Base-by-base conservation (phyloP, 495 filamentous ascomycete genomes). In the Darksidea phi region DNA sequence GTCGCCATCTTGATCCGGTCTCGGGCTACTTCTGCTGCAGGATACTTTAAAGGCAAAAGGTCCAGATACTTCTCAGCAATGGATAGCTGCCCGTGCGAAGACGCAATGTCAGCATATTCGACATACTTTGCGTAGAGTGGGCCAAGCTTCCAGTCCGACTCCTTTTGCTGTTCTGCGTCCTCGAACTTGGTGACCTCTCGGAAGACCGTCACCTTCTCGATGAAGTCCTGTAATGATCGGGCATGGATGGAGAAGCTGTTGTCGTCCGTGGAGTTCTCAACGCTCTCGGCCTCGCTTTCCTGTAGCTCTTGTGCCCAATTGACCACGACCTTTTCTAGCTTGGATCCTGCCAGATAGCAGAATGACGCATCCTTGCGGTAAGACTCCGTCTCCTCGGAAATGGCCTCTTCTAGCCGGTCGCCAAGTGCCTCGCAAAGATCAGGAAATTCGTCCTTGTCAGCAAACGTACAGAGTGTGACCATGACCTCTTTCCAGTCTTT, bases 161-260 rank as follows among this genome's bases (percentile, higher is more conserved):
- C 80, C 59, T 83, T 73, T 50, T 76, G 76, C 57, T 79, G 82
- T 59, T 97, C 91, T 6, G 78, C 77, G 69, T 99, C 94, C 62
- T 87, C 72, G 75, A 95, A 99, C 66, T 93, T 92, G 53, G 89
- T 91, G 43, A 94, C 92, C 67, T 95, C 82, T 50, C 94, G 88
- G 84, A 99, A 97, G 41, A 99, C 85, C 1, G 91, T 95, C 49
- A 99, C 94, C 78, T 97, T 99, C 77, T 99, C 94, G 59, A 99
- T 94, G 72, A 99, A 89, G 50, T 87, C 84, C 68, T 97, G 95
- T 54, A 99, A 76, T 43, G 88, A 86, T 56, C 84, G 84, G 49
- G 92, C 94, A 64, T 97, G 95, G 48, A 97, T 82, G 6, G 93
- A 95, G 77, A 97, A 99, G 57, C 82, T 86, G 18, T 88, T 90